phyloP scores from a whole-genome alignment of 257 asterid genomes.

The Scutellaria barbata region DNA sequence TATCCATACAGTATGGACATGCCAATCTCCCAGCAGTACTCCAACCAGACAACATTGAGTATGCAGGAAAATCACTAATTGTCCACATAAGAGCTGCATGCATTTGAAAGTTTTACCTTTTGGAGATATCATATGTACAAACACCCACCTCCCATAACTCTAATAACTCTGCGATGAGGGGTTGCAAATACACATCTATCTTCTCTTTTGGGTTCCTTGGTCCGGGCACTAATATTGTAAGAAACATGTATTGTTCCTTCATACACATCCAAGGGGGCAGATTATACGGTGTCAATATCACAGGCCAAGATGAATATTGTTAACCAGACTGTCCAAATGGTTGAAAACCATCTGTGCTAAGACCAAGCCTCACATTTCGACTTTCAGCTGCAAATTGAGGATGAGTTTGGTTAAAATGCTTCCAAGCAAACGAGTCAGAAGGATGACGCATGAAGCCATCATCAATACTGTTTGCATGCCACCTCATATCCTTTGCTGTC shows the following conservation, averaged over 20 bases:
- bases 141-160: not conserved
- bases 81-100: not conserved
- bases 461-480: not conserved
- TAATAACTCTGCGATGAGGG: no score
- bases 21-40: not conserved
- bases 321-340: not conserved
- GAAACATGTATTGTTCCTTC: not conserved
- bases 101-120: not conserved
- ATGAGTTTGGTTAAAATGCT: no score
- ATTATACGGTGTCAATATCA: not conserved
- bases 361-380: not conserved
- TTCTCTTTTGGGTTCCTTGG: no score
- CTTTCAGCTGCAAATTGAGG: not conserved
- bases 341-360: not conserved
- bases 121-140: not conserved
- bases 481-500: not conserved
- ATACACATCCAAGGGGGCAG: not conserved
- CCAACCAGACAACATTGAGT: not conserved
- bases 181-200: no score
- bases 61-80: not conserved
- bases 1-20: not conserved
- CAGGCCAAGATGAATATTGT: not conserved
- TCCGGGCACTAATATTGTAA: not conserved
- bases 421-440: no score
- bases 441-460: no score